Evolutionary conservation across 805 yeast genomes (phyloP).

Genomic region (Zygosaccharomyces bailii): DNA sequence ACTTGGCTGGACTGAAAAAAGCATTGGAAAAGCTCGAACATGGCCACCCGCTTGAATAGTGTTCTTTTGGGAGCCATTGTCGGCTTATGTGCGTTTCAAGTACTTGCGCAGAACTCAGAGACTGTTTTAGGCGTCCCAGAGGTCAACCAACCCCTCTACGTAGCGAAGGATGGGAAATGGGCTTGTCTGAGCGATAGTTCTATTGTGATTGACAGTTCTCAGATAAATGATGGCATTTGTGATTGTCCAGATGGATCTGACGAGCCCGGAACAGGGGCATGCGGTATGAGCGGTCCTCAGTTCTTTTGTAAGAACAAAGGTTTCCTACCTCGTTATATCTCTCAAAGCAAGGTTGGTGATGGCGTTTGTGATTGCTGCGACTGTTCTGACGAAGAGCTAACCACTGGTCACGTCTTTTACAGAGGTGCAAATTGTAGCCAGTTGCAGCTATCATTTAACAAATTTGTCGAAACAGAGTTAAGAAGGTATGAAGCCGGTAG

Average conservation of each 20-base stretch:
- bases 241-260: constrained; percentile 98
- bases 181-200: constrained; percentile 65
- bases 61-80: constrained; percentile 1
- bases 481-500: constrained; percentile 53
- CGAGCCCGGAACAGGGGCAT: constrained; percentile 94
- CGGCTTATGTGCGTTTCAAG: constrained; percentile 1
- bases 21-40: background rate
- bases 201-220: constrained; percentile 54
- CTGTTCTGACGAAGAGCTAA: constrained; percentile 75
- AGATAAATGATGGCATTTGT: constrained; percentile 84
- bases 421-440: constrained; percentile 25
- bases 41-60: background rate
- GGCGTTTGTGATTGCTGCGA: constrained; percentile 98
- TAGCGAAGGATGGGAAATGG: constrained; percentile 52
- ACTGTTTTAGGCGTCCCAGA: constrained; percentile 22
- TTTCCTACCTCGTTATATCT: constrained; percentile 56
- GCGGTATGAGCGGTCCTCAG: constrained; percentile 37
- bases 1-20: background rate
- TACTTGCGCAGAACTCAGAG: constrained; percentile 1
- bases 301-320: constrained; percentile 83
- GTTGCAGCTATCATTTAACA: constrained; percentile 27
- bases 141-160: constrained; percentile 19
- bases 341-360: constrained; percentile 71
- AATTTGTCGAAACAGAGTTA: constrained; percentile 45
- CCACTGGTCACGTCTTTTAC: constrained; percentile 9